A percentile compares a stretch with the other conserved stretches of the same genome.
Evolutionary conservation across 129 eudicot species (phyloP).

Genomic region (Solidago caesia): DNA sequence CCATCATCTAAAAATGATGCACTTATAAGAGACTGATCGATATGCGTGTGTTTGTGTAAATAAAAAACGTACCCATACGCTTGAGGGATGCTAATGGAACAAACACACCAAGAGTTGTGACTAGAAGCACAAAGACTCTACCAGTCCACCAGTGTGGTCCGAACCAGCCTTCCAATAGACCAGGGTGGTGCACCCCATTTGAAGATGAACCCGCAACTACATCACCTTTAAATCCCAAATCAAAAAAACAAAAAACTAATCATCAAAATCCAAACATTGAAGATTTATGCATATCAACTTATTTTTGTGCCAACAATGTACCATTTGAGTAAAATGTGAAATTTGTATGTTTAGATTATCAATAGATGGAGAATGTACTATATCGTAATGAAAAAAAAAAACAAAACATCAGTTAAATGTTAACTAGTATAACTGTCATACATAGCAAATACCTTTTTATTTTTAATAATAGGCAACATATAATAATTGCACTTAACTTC

Average conservation of each 20-base stretch:
- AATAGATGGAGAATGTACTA: not conserved
- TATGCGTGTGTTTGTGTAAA: not conserved
- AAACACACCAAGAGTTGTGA: conserved; percentile 50
- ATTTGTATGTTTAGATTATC: not conserved
- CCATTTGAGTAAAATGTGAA: not conserved
- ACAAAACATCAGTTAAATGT: no score
- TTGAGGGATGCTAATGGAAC: conserved; percentile 61
- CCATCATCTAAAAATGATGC: no score
- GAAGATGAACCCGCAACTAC: conserved; percentile 62
- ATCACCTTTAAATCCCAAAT: conserved; percentile 42
- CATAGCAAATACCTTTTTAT: no score
- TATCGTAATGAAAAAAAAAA: not conserved
- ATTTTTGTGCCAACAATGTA: not conserved
- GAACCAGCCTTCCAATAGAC: conserved; percentile 67
- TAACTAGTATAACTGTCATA: no score
- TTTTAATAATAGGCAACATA: no score
- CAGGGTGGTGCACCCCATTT: conserved; percentile 53
- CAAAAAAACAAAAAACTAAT: conserved; percentile 15
- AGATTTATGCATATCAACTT: not conserved
- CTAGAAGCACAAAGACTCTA: conserved; percentile 50
- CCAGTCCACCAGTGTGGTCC: conserved; percentile 66
- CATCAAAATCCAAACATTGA: not conserved
- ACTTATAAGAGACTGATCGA: not conserved
- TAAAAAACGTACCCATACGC: conserved; percentile 51
- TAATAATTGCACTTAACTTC: no score